These are phyloP conservation scores for Apiospora saccharicola DNA, from an alignment of 2,329 filamentous ascomycete species.

Conservation along the genomic window DNA sequence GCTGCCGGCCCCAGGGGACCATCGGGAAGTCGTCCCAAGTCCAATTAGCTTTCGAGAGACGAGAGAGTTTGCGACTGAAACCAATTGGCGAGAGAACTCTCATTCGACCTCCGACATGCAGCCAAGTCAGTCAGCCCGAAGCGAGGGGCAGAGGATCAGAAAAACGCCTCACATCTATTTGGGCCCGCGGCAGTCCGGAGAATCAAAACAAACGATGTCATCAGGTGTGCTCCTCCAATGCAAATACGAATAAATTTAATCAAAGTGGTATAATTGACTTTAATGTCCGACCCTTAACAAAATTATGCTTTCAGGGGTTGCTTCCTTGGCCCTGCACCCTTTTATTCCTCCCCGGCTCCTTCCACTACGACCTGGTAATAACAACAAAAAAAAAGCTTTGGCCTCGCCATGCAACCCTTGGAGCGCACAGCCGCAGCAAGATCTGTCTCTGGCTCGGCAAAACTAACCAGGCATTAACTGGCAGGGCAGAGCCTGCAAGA, in stretches of 20 bases:
- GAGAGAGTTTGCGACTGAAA: background rate
- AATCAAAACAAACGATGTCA: conserved; percentile 18
- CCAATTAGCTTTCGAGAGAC: background rate
- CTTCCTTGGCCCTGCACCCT: conserved; percentile 2
- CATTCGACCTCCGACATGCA: background rate
- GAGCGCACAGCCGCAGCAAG: conserved; percentile 14
- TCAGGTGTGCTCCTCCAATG: background rate
- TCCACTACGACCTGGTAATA: conserved; percentile 3
- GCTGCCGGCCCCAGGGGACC: background rate
- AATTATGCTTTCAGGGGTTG: conserved; percentile 14
- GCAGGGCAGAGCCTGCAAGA: conserved; percentile 11
- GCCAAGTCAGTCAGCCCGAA: background rate
- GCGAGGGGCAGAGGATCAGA: background rate
- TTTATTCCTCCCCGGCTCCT: background rate
- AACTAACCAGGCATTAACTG: background rate
- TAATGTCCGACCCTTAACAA: background rate
- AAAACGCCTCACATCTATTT: conserved; percentile 3
- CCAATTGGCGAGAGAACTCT: background rate
- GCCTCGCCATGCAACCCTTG: conserved; percentile 1
- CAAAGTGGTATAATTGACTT: conserved; percentile 4
- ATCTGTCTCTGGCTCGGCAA: conserved; percentile 8
- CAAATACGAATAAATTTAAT: conserved; percentile 10
- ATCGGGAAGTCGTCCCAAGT: background rate
- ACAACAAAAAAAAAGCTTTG: background rate
- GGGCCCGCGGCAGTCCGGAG: background rate